phyloP scores from a whole-genome alignment of 371 early-diverging fungal genomes.

The Rhizopus delemar region DNA sequence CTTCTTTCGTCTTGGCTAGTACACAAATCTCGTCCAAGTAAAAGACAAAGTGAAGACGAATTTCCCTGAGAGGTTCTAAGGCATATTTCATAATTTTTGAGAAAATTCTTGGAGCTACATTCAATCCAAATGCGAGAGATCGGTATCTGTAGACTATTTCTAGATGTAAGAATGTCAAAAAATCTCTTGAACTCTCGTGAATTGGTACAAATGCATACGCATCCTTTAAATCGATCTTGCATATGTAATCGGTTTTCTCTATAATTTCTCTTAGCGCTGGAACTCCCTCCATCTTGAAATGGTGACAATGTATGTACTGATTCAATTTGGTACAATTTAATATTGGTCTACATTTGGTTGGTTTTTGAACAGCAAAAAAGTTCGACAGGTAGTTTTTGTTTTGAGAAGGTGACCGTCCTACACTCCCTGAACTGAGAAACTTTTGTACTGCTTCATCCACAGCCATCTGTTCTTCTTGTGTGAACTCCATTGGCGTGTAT shows the following conservation, averaged over 20 bases:
- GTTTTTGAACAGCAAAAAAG: slow-evolving; percentile 12
- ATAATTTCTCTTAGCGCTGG: slow-evolving; percentile 12
- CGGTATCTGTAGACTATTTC: slow-evolving; percentile 9
- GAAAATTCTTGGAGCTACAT: too few species aligned
- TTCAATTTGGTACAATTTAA: slow-evolving; percentile 10
- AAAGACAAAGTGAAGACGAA: slow-evolving; percentile 14
- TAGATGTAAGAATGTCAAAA: slow-evolving; percentile 4
- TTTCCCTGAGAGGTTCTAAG: slow-evolving; percentile 4
- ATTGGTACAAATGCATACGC: slow-evolving; percentile 15
- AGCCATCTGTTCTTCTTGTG: background rate
- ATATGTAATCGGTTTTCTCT: slow-evolving; percentile 3
- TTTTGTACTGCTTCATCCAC: slow-evolving; percentile 1
- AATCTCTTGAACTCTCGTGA: slow-evolving; percentile 6
- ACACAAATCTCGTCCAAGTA: too few species aligned
- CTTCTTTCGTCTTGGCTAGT: background rate
- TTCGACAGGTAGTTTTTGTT: slow-evolving; percentile 1
- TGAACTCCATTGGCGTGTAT: background rate
- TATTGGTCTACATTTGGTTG: slow-evolving; percentile 5
- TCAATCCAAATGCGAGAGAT: slow-evolving; percentile 11
- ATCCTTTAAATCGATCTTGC: too few species aligned
- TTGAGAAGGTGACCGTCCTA: slow-evolving; percentile 7
- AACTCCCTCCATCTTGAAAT: slow-evolving; percentile 21
- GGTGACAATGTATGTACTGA: slow-evolving; percentile 5
- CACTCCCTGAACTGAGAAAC: slow-evolving; percentile 1
- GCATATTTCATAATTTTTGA: slow-evolving; percentile 7